Evolutionary conservation across 805 yeast genomes (phyloP).

Genomic region (Yarrowia sp.): DNA sequence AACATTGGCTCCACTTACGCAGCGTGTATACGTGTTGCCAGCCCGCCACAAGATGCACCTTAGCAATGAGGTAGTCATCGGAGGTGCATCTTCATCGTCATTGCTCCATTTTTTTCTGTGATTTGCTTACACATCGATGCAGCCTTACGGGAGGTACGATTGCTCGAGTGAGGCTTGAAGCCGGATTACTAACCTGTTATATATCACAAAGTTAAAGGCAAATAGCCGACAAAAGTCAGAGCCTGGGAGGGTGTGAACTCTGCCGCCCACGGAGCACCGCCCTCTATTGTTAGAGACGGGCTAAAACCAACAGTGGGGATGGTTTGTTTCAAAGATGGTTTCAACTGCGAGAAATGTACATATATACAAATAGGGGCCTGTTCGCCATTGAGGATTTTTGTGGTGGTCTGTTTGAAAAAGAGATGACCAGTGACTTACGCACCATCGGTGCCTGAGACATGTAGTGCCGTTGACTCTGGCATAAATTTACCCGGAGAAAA

Average conservation of each 20-base stretch:
- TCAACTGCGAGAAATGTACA: neutral
- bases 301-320: neutral
- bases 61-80: neutral
- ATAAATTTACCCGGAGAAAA: neutral
- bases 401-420: neutral
- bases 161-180: slow-evolving; percentile 1
- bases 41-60: neutral
- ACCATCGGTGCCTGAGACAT: neutral
- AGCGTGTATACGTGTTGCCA: neutral
- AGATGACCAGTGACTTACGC: neutral
- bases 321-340: slow-evolving; percentile 7
- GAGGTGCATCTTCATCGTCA: neutral
- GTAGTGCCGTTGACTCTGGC: slow-evolving; percentile 10
- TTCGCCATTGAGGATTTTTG: neutral
- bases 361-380: neutral
- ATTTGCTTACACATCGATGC: neutral
- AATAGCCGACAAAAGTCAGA: neutral
- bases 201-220: neutral
- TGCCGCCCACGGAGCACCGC: neutral
- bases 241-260: neutral
- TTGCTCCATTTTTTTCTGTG: neutral
- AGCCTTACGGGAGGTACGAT: neutral
- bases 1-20: slow-evolving; percentile 13
- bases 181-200: neutral
- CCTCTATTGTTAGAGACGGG: neutral